phyloP scores from a whole-genome alignment of 148 eudicot species.

The Diospyros lotus region DNA sequence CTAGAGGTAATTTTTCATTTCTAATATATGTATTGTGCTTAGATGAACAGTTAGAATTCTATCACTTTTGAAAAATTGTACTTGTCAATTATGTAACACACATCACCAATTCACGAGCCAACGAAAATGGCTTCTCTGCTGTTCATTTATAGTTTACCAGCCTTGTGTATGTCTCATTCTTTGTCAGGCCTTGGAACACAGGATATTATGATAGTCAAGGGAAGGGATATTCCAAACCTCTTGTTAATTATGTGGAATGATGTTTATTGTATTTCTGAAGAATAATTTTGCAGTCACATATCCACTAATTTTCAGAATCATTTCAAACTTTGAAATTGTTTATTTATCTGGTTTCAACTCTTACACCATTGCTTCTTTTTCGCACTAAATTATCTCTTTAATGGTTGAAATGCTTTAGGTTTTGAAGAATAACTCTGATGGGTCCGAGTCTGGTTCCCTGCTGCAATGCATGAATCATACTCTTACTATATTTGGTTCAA shows the following conservation, averaged over 20 bases:
- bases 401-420: conserved; percentile 35
- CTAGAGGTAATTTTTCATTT: conserved; percentile 55
- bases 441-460: conserved; percentile 88
- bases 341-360: not conserved
- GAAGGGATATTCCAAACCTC: not conserved
- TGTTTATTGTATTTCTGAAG: not conserved
- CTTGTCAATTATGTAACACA: not conserved
- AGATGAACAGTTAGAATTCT: not conserved
- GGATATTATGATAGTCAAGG: not conserved
- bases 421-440: conserved; percentile 71
- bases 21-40: not conserved
- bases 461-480: conserved; percentile 81
- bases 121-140: not conserved
- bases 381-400: not conserved
- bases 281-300: not conserved
- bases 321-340: not conserved
- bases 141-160: not conserved
- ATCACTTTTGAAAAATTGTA: too few relatives aligned
- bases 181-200: conserved; percentile 8
- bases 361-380: not conserved
- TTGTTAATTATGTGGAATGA: not conserved
- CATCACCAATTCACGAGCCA: not conserved
- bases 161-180: not conserved
- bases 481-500: conserved; percentile 75
- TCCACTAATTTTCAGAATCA: not conserved